phyloP scores from a whole-genome alignment of 345 rosid genomes.

The Corymbia maculata region DNA sequence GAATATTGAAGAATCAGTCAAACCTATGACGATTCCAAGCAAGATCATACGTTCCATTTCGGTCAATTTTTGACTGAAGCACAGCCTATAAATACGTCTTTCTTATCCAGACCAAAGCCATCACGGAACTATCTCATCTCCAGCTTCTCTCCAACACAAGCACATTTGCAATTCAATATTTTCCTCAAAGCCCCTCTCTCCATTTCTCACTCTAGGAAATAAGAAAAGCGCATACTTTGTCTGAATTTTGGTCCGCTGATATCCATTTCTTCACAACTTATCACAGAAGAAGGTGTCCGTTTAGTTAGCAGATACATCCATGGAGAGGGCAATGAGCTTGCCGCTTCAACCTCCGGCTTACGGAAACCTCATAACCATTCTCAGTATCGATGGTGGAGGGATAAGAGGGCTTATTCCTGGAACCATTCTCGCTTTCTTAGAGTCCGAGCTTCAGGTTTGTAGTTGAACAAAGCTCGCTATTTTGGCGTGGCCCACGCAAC shows the following conservation, averaged over 20 bases:
- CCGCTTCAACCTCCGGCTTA: slow-evolving; percentile 10
- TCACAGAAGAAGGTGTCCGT: background rate
- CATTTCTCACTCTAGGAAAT: background rate
- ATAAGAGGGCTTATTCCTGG: slow-evolving; percentile 36
- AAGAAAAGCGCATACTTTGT: background rate
- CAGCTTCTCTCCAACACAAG: background rate
- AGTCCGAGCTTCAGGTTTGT: slow-evolving; percentile 24
- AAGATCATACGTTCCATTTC: background rate
- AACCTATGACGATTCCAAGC: background rate
- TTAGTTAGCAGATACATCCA: background rate
- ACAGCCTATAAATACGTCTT: background rate
- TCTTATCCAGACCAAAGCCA: background rate
- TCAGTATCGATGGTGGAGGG: slow-evolving; percentile 46
- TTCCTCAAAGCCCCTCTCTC: background rate
- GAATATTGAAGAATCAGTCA: background rate
- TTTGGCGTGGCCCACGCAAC: background rate
- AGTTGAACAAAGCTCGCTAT: background rate
- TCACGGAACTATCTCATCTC: background rate
- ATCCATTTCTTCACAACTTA: background rate
- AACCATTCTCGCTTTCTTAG: slow-evolving; percentile 16
- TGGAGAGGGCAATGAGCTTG: background rate
- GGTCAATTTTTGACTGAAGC: background rate
- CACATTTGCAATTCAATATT: background rate
- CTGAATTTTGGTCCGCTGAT: background rate
- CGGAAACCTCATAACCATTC: slow-evolving; percentile 24